phyloP scores from a whole-genome alignment of 2,329 filamentous ascomycete genomes.

The Penicillium palitans region DNA sequence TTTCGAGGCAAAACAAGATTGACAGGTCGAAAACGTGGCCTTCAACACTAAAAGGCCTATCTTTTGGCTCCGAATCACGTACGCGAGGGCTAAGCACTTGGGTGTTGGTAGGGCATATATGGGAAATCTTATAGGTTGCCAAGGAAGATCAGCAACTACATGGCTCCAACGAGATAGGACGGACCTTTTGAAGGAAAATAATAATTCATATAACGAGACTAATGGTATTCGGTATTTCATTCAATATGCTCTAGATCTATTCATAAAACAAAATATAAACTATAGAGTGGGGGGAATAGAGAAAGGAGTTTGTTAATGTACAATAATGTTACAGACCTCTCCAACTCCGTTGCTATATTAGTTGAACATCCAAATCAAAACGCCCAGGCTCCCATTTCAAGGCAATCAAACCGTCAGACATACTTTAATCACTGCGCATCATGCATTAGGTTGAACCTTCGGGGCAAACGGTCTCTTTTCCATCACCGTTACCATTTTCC shows the following conservation, averaged over 20 bases:
- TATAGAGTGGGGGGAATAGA: slow-evolving; percentile 12
- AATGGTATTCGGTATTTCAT: slow-evolving; percentile 9
- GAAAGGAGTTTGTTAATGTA: slow-evolving; percentile 11
- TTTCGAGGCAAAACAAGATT: no score
- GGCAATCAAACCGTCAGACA: neutral
- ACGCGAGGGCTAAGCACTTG: no score
- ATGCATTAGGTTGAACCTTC: slow-evolving; percentile 1
- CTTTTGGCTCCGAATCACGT: no score
- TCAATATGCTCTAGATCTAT: slow-evolving; percentile 2
- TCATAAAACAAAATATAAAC: slow-evolving; percentile 5
- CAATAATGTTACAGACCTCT: slow-evolving; percentile 10
- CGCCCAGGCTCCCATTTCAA: slow-evolving; percentile 1
- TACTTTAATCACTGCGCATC: neutral
- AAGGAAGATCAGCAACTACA: no score
- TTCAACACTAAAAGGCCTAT: no score
- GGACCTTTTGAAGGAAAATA: no score
- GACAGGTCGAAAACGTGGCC: no score
- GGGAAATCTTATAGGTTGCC: no score
- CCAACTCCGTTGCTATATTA: slow-evolving; percentile 3
- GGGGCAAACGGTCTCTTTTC: slow-evolving; percentile 2
- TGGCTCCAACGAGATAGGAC: no score
- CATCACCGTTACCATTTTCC: neutral
- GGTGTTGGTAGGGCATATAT: no score
- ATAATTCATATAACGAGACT: neutral
- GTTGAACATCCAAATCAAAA: slow-evolving; percentile 6